Conservation (phyloP, 129 eudicot species). For the Dittrichia graveolens region DNA sequence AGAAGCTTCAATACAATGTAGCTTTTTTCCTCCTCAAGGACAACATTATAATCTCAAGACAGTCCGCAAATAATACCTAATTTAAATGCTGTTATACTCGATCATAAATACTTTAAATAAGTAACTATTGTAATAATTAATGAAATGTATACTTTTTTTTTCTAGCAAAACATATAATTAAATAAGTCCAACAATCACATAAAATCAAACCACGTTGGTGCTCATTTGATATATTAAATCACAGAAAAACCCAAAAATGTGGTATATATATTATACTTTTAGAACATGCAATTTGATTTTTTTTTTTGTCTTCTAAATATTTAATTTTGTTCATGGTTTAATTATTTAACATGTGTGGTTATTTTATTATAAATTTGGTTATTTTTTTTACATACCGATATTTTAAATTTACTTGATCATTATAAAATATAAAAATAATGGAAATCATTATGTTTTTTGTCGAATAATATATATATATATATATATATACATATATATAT, state of each 20-base stretch:
- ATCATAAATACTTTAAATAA: no score
- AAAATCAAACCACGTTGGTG: constrained; percentile 25
- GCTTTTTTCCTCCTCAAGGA: no score
- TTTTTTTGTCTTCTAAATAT: not conserved
- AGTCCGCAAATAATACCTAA: no score
- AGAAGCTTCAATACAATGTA: no score
- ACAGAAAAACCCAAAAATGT: constrained; percentile 3
- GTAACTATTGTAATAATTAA: no score
- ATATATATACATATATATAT: no score
- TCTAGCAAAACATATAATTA: no score
- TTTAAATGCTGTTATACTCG: no score
- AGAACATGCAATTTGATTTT: constrained; percentile 13
- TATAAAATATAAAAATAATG: not conserved
- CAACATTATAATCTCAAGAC: no score
- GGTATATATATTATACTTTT: constrained; percentile 17
- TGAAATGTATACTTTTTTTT: no score
- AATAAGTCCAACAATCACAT: not conserved
- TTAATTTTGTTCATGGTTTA: constrained; percentile 7
- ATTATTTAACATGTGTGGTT: constrained; percentile 12
- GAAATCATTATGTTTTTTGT: not conserved
- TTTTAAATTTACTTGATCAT: not conserved
- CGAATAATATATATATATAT: no score
- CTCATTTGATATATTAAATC: constrained; percentile 11
- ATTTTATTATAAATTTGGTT: not conserved
- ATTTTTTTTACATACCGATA: not conserved